Evolutionary conservation across 169 alveolate species (phyloP), one percentile per base, ranked within the genome.

Genomic region (Plasmodium ovale): DNA sequence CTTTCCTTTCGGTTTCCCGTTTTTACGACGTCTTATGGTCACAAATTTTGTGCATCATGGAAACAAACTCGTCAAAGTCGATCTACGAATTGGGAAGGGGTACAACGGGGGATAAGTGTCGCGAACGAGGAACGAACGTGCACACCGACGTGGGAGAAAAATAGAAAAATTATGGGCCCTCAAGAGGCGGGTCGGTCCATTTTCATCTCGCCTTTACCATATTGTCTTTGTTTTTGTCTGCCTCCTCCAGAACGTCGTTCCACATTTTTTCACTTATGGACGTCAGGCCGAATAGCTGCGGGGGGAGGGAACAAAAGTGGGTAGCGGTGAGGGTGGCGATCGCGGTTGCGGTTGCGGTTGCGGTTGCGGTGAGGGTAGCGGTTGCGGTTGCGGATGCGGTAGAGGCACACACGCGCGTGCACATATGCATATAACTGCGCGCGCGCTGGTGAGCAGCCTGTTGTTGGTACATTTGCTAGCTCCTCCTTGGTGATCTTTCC

Each of bases 401-500:
- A 12, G 12, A 23, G 14, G 1, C 31, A 25, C 14, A 69, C 7
- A 42, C 33, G 10, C 35, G 5, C 39, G 39, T 39, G 31, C 39
- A 21, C 2, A 37, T 16, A 35, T 64, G 60, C n/a, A n/a, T 59
- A 19, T 27, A 59, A 10, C 12, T 25, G 7, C 33, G 14, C 23
- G 6, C 42, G 5, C 14, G 12, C n/a, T 7, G n/a, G 6, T 47
- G 12, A 21, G 25, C n/a, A 19, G 31, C 37, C 37, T 51, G 19
- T 14, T 31, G 0, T 12, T 25, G 21, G 49, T 74, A 74, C 94
- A 47, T 89, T 69, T n/a, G 94, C 92, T 51, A 95, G 39, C 27
- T 95, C 97, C 31, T 82, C 92, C 39, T 93, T 70, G 19, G 94
- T 87, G 47, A 95, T 95, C 33, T 87, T 92, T n/a, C 97, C 97